Conservation (phyloP, 202 grass and related monocot species). For the Digitaria exilis region DNA sequence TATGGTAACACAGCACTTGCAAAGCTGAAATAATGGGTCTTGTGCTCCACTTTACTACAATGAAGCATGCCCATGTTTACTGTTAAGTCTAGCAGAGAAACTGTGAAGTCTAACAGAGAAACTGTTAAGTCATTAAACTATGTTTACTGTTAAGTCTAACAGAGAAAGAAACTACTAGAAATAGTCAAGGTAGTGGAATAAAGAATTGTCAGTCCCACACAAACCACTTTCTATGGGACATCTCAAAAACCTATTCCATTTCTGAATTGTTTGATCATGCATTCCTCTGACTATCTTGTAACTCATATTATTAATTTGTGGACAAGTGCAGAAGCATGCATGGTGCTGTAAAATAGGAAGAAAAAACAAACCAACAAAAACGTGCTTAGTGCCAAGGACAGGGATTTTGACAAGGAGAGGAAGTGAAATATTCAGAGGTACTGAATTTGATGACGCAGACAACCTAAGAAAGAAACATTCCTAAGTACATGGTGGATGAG, state of each 20-base stretch:
- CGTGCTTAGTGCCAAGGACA: neutral
- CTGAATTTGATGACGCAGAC: neutral
- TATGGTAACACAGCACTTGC: neutral
- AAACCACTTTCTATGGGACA: neutral
- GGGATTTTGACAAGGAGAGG: neutral
- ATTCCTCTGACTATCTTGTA: neutral
- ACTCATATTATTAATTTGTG: neutral
- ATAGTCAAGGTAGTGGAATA: conserved; percentile 1
- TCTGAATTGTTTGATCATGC: neutral
- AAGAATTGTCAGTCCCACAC: conserved; percentile 1
- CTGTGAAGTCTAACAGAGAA: too few relatives aligned
- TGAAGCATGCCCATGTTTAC: neutral
- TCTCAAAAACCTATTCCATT: neutral
- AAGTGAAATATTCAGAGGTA: neutral
- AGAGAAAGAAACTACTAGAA: neutral
- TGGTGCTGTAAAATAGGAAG: neutral
- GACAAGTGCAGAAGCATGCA: neutral
- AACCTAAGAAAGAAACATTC: neutral
- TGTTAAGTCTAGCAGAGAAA: neutral
- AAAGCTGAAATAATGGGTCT: conserved; percentile 9
- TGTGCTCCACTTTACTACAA: conserved; percentile 16
- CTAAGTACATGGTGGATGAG: neutral
- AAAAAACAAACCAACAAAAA: neutral
- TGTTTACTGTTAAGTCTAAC: too few relatives aligned
- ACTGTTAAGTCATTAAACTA: too few relatives aligned